These are phyloP conservation scores for Hyaloscypha variabilis DNA, from an alignment of 495 filamentous ascomycete genomes.

Conservation along the genomic window DNA sequence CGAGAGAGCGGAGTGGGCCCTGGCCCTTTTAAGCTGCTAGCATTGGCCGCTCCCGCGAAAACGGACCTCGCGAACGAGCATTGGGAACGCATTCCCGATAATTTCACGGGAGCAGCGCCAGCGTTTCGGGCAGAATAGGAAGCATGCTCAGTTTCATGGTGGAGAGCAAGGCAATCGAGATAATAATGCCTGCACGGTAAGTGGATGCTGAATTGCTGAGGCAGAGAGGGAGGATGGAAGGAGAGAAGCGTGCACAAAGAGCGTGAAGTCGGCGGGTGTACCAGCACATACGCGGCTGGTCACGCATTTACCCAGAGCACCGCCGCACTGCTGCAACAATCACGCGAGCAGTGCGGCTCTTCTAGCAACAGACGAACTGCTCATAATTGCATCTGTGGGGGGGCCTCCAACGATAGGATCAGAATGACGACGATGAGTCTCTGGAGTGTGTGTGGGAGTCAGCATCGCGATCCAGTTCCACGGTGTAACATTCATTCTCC, in stretches of 20 bases:
- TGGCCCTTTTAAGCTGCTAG: background rate
- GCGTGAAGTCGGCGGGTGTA: too few relatives aligned
- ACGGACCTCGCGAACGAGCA: background rate
- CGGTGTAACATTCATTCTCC: background rate
- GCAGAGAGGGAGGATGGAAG: background rate
- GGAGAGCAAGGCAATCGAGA: background rate
- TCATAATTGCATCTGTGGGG: background rate
- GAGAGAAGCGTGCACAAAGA: background rate
- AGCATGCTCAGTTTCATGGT: slow-evolving; percentile 12
- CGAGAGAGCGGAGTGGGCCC: background rate
- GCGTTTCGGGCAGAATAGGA: slow-evolving; percentile 20
- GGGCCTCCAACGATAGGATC: background rate
- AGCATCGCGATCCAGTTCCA: background rate
- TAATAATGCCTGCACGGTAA: background rate
- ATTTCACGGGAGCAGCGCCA: slow-evolving; percentile 16
- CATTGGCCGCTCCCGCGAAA: background rate
- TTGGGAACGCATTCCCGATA: slow-evolving; percentile 9
- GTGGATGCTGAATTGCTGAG: background rate
- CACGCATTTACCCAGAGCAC: background rate
- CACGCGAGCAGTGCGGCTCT: background rate
- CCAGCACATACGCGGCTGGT: background rate
- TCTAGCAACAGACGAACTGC: background rate
- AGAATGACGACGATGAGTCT: background rate
- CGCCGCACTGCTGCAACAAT: background rate
- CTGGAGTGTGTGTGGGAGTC: background rate